A percentile compares a stretch with the other conserved stretches of the same genome.
Conservation (phyloP, 192 early-diverging fungal genomes). For the Coemansia sp. region DNA sequence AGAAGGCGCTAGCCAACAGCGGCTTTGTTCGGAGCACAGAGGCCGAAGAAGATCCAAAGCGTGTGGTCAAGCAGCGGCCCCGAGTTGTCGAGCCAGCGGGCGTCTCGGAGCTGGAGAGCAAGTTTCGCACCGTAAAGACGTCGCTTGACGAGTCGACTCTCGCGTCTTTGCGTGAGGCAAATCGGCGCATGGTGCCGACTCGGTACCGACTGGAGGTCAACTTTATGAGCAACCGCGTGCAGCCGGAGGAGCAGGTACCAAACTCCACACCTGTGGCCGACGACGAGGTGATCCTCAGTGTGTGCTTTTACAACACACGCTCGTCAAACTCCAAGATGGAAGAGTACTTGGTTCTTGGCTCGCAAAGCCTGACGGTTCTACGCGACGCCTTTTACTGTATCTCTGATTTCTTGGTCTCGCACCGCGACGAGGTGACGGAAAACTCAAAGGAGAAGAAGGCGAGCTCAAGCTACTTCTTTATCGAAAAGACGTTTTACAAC, state of each 20-base stretch:
- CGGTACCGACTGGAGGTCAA: conserved; percentile 53
- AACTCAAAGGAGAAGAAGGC: conserved; percentile 58
- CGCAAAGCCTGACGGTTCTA: conserved; percentile 62
- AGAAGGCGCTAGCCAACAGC: conserved; percentile 42
- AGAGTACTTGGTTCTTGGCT: conserved; percentile 66
- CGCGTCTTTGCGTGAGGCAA: conserved; percentile 47
- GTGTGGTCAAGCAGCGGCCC: conserved; percentile 28
- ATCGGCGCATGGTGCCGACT: conserved; percentile 50
- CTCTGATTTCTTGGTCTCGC: conserved; percentile 59
- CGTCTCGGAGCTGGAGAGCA: conserved; percentile 49
- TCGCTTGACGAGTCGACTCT: conserved; percentile 49
- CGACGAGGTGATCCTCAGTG: conserved; percentile 58
- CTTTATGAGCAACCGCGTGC: conserved; percentile 51
- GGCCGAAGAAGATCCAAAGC: conserved; percentile 16
- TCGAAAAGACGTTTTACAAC: conserved; percentile 73
- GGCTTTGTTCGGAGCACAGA: conserved; percentile 51
- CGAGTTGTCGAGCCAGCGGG: conserved; percentile 41
- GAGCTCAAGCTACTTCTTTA: conserved; percentile 69
- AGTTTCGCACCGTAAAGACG: conserved; percentile 43
- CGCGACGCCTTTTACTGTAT: conserved; percentile 72
- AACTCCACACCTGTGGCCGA: conserved; percentile 39
- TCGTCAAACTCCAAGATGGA: conserved; percentile 56
- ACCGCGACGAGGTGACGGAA: conserved; percentile 29
- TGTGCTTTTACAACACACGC: conserved; percentile 62
- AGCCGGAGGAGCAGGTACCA: conserved; percentile 17